Evolutionary conservation across 169 alveolate species (phyloP), one percentile per base, ranked within the genome.

Genomic region (Eimeria sp.): DNA sequence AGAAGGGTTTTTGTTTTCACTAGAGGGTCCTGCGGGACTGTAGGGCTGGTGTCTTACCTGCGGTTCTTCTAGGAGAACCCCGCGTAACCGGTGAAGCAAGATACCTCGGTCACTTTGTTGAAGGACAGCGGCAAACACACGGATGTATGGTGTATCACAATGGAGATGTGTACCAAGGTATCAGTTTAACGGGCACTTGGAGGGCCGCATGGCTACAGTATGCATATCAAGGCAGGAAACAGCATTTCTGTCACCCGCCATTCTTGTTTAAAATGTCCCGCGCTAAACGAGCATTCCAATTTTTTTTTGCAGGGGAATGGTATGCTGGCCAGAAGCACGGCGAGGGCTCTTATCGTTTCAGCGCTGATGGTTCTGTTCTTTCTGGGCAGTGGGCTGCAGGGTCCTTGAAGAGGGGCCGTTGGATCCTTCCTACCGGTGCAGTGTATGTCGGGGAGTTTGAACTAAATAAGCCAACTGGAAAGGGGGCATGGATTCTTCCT

Each of bases 401-500:
- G 11, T 57, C 80, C 47, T 47, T 94, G 58, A 82, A 94, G 89
- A 65, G 73, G 76, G 96, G 96, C 40, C 93, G 94, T 10, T 94
- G 96, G 96, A 1, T 65, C 58, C 89, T 94, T 27, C 96, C 96
- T 10, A 82, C 94, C n/a, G 96, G 96, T 16, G 89, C 91, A 7
- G 90, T 65, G 11, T 94, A 67, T 73, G 80, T 82, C 5, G 96
- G 96, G 20, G 80, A 57, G 54, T 94, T 94, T 57, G 89, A 83
- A 72, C 65, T 88, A 27, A 94, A 94, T 82, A 94, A 94, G 27
- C 96, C 96, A 9, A 58, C n/a, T 43, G 96, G 96, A 10, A 67
- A 54, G 58, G 96, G 96, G 20, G 93, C 80, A 72, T 94, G 96
- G 96, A n/a, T 94, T 43, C 76, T 94, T 16, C 96, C 96, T 40